Evolutionary conservation across 768 basidiomycete species (phyloP).

Genomic region (Serendipita indica): DNA sequence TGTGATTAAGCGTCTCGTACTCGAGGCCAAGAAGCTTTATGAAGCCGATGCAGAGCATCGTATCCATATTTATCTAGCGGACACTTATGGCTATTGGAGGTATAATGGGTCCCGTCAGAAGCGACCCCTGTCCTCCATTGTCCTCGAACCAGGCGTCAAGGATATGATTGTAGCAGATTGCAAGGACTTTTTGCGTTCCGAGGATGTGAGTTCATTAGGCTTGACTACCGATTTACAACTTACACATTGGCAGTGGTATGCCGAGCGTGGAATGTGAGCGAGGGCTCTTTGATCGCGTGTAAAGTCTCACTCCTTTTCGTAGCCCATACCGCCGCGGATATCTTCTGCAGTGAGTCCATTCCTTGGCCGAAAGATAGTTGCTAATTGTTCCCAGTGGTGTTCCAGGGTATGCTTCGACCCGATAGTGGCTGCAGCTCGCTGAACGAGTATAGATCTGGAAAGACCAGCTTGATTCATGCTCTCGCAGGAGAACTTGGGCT

Average conservation of each 20-base stretch:
- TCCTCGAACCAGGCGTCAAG: conserved; percentile 76
- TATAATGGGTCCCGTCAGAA: conserved; percentile 84
- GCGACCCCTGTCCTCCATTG: conserved; percentile 84
- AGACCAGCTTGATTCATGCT: conserved; percentile 18
- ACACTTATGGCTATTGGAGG: conserved; percentile 67
- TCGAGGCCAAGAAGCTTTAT: conserved; percentile 78
- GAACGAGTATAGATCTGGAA: conserved; percentile 19
- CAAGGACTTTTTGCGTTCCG: conserved; percentile 68
- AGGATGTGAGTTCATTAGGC: conserved; percentile 44
- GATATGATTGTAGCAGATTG: conserved; percentile 83
- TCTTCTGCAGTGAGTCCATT: conserved; percentile 65
- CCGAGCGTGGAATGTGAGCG: conserved; percentile 55
- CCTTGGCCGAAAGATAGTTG: neutral
- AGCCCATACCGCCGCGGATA: conserved; percentile 84
- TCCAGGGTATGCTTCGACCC: neutral
- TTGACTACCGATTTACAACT: neutral
- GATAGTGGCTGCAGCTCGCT: conserved; percentile 31
- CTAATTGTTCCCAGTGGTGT: conserved; percentile 1
- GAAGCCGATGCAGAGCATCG: conserved; percentile 85
- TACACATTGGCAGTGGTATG: conserved; percentile 44
- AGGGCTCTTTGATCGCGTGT: conserved; percentile 15
- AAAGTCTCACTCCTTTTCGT: conserved; percentile 30
- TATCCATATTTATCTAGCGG: conserved; percentile 78
- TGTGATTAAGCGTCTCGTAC: conserved; percentile 70
- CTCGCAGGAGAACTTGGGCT: conserved; percentile 50